phyloP scores from a whole-genome alignment of 78 protist genomes.

The Dictyostelium citrinum region DNA sequence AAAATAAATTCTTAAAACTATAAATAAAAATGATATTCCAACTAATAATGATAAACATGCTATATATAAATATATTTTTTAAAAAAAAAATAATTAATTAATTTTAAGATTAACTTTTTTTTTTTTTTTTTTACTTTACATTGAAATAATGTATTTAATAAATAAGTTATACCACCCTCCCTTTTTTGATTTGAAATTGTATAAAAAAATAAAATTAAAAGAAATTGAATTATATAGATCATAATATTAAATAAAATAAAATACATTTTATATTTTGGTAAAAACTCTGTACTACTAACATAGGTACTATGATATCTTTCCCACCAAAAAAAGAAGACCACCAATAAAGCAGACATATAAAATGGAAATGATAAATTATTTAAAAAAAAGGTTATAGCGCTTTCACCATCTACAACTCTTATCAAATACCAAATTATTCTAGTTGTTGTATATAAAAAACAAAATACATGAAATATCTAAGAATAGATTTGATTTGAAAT shows the following conservation, averaged over 20 bases:
- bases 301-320: conserved; percentile 53
- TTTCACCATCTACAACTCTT: conserved; percentile 11
- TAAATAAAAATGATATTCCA: conserved; percentile 31
- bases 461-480: not conserved
- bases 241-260: not conserved
- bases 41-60: conserved; percentile 30
- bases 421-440: conserved; percentile 52
- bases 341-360: conserved; percentile 42
- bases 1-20: conserved; percentile 29
- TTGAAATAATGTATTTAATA: conserved; percentile 11
- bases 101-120: not conserved
- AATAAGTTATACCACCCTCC: conserved; percentile 17
- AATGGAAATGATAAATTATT: conserved; percentile 46
- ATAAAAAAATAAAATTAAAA: conserved; percentile 17
- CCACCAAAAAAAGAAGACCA: conserved; percentile 48
- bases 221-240: not conserved
- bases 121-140: not conserved
- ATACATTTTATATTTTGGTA: not conserved
- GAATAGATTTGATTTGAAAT: no score
- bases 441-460: not conserved
- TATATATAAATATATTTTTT: not conserved
- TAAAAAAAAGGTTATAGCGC: conserved; percentile 39
- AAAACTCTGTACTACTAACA: conserved; percentile 21
- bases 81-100: not conserved
- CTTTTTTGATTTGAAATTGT: conserved; percentile 4